phyloP scores from a whole-genome alignment of 257 asterid species.

The Solanum bukasovii region DNA sequence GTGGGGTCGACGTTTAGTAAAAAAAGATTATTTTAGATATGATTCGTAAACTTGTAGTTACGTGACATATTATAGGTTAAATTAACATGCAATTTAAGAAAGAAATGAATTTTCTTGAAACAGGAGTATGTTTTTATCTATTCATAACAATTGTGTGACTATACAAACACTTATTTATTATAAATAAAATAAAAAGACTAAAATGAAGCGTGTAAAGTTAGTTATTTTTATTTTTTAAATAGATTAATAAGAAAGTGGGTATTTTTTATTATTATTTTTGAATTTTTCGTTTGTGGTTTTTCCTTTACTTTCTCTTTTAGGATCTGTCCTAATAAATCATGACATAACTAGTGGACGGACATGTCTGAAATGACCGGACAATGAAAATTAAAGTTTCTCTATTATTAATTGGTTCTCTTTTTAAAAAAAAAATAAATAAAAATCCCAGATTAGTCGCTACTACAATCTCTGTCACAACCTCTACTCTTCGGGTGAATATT shows the following conservation, averaged over 20 bases:
- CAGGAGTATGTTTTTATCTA: neutral
- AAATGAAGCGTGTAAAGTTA: neutral
- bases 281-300: neutral
- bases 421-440: too few species aligned
- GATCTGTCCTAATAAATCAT: neutral
- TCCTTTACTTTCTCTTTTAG: neutral
- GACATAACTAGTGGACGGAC: slow-evolving; percentile 10
- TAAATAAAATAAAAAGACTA: neutral
- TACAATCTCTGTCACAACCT: neutral
- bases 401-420: neutral
- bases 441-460: too few species aligned
- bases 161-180: neutral
- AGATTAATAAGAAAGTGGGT: neutral
- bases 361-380: slow-evolving; percentile 9
- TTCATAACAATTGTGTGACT: neutral
- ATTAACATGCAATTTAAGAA: neutral
- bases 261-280: neutral
- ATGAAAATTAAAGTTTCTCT: neutral
- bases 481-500: neutral
- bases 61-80: neutral
- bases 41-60: neutral
- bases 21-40: neutral
- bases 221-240: neutral
- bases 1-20: neutral
- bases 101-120: neutral